Evolutionary conservation across 2,329 filamentous ascomycete genomes (phyloP), one percentile per base, ranked within the genome.

Genomic region (Furcasterigmium furcatum): DNA sequence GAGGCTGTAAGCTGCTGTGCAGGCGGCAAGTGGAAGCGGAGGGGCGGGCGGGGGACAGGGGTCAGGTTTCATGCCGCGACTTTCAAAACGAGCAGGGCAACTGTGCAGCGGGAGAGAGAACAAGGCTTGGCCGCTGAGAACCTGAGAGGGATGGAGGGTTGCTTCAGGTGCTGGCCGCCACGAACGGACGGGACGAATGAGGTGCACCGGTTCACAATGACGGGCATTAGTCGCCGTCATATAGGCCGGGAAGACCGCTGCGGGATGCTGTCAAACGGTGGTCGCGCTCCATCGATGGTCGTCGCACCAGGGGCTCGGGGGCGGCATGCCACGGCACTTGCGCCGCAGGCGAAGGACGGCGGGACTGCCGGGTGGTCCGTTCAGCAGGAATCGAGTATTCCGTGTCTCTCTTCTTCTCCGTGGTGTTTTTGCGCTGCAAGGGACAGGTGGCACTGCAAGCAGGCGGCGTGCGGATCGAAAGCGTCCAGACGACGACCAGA

Each of bases 131-230:
- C 34, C 9, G 34, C n/a, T 16, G 7, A 34, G 8, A 13, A 13
- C 25, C 8, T 8, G 25, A 29, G 25, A 13, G 25, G 30, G 30
- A 16, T 4, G 34, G 34, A 18, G 34, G 34, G 34, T 36, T 34
- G 40, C 40, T 42, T 42, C 40, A 42, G 40, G 40, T 42, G 40
- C 30, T 27, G 29, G 27, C 40, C 27, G 29, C 40, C 27, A 24
- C 29, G 20, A 30, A 42, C 9, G 8, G 19, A 42, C 22, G 40
- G 40, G 40, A 34, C n/a, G 40, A 34, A 22, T 12, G 27, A 30
- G 34, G 34, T 16, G 18, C 34, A 36, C 13, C 40, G 30, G 30
- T 13, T 3, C 29, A 34, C 34, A 42, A 34, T 9, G 16, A n/a
- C n/a, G n/a, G n/a, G n/a, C n/a, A n/a, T n/a, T n/a, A n/a, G n/a